Base-by-base conservation (phyloP, 352 stramenopile genomes). In the Pythium insidiosum region DNA sequence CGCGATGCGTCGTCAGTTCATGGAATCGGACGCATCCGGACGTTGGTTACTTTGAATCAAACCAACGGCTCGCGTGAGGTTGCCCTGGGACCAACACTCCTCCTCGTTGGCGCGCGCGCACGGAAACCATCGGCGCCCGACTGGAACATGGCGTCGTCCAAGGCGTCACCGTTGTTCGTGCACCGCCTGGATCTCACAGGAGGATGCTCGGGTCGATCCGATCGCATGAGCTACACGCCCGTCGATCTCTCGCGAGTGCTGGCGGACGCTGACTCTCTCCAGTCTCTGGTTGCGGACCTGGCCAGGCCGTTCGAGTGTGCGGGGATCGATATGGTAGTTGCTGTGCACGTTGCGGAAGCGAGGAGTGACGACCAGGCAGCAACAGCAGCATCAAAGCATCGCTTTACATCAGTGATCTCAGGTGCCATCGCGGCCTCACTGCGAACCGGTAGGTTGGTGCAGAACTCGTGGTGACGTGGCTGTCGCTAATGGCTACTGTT, bases 371-470 rank as follows among this genome's bases (percentile, higher is more conserved):
- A 31, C 5, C 11, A 13, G 40, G n/a, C 20, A 30, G 16, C 10
- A 42, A 30, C 23, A 40, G 3, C 7, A 12, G 33, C 19, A 24
- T 19, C 12, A n/a, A n/a, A n/a, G n/a, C 53, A 79, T 29, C 51
- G 28, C 13, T 73, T 68, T 33, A 66, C 67, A 9, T 43, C 39
- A 5, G 60, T 47, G 6, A 63, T 85, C 19, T 67, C 65, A 7
- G 73, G 67, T 3, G 73, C 68, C 1, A 62, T 85, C 16, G 73
- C 73, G n/a, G n/a, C n/a, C n/a, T n/a, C n/a, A n/a, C n/a, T n/a
- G n/a, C n/a, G n/a, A n/a, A n/a, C n/a, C n/a, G n/a, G n/a, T n/a
- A n/a, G n/a, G n/a, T n/a, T n/a, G n/a, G n/a, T n/a, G n/a, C n/a
- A n/a, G n/a, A n/a, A n/a, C n/a, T n/a, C n/a, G n/a, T n/a, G n/a